Base-by-base conservation (phyloP, 371 early-diverging fungal genomes). In the Mortierella sp. region DNA sequence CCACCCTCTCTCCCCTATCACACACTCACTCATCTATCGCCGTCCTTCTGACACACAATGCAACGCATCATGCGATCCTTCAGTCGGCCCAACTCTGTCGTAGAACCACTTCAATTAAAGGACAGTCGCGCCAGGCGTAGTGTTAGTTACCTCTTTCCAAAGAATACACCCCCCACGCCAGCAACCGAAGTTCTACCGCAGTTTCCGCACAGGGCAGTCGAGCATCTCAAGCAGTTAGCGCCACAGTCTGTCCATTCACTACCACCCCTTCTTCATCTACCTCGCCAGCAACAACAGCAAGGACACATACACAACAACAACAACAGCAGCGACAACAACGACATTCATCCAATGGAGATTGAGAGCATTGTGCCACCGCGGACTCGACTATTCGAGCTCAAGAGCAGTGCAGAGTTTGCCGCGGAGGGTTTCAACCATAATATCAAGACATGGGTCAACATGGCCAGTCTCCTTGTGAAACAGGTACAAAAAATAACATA, bases 401-500 rank as follows among this genome's bases (percentile, higher is more conserved):
- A 78, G 69, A 68, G 37, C 26, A 83, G 76, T 39, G 83, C 83
- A 0, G 75, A 78, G n/a, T 75, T 83, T 47, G 41, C 78, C 1
- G 65, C 77, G 1, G 73, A 73, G 2, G 83, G 78, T 41, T 71
- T 72, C 64, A 71, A 69, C 26, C 73, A 78, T 50, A 75, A 75
- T 0, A 83, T 83, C 69, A 83, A 83, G 64, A 83, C 78, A 11
- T 83, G 83, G 83, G 76, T 78, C 67, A 83, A 83, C 65, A 83
- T 78, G 76, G 83, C 83, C 22, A 83, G 83, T 44, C 76, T 83
- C 31, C 70, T 83, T 16, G 75, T 83, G 52, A 83, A 83, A 66
- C 81, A 81, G 74, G 81, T 77, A 81, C 52, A 39, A n/a, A 22
- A 61, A 4, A 11, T n/a, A 8, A 26, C 45, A n/a, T n/a, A n/a